Evolutionary conservation across 805 yeast genomes (phyloP).

Genomic region (Diddensiella transvaalensis): DNA sequence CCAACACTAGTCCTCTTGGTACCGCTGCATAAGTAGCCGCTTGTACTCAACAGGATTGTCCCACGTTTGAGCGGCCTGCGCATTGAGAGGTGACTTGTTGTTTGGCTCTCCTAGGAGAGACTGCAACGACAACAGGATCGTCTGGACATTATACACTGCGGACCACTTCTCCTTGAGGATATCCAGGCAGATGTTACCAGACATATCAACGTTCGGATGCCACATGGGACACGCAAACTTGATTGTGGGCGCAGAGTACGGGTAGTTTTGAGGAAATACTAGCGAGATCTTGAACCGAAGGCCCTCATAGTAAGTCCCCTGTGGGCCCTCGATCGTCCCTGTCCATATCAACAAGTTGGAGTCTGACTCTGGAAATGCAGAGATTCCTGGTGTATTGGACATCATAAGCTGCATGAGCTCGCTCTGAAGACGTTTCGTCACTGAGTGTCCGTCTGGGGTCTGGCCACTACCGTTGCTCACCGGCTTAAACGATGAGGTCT

Average conservation of each 20-base stretch:
- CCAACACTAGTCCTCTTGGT: slow-evolving; percentile 35
- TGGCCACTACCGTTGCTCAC: slow-evolving; percentile 7
- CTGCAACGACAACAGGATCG: slow-evolving; percentile 55
- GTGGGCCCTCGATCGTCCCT: slow-evolving; percentile 56
- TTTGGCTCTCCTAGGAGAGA: slow-evolving; percentile 63
- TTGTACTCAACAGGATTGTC: slow-evolving; percentile 43
- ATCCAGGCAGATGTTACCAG: slow-evolving; percentile 63
- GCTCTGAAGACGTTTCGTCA: slow-evolving; percentile 47
- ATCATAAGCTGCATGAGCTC: slow-evolving; percentile 53
- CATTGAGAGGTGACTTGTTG: slow-evolving; percentile 51
- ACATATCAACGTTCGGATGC: slow-evolving; percentile 63
- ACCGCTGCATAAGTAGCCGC: slow-evolving; percentile 37
- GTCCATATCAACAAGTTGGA: slow-evolving; percentile 53
- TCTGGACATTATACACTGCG: slow-evolving; percentile 59
- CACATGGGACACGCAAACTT: slow-evolving; percentile 57
- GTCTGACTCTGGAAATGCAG: slow-evolving; percentile 54
- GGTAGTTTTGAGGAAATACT: slow-evolving; percentile 53
- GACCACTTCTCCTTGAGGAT: slow-evolving; percentile 65
- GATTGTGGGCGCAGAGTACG: slow-evolving; percentile 55
- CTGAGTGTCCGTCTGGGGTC: slow-evolving; percentile 43
- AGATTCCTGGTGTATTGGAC: slow-evolving; percentile 47
- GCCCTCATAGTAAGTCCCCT: slow-evolving; percentile 53
- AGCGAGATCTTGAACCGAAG: slow-evolving; percentile 49
- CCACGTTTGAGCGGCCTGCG: slow-evolving; percentile 57
- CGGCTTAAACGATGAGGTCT: slow-evolving; percentile 1